A percentile compares a stretch with the other conserved stretches of the same genome.
phyloP scores from a whole-genome alignment of 2,329 filamentous ascomycete genomes.

The Fusarium vanettenii region DNA sequence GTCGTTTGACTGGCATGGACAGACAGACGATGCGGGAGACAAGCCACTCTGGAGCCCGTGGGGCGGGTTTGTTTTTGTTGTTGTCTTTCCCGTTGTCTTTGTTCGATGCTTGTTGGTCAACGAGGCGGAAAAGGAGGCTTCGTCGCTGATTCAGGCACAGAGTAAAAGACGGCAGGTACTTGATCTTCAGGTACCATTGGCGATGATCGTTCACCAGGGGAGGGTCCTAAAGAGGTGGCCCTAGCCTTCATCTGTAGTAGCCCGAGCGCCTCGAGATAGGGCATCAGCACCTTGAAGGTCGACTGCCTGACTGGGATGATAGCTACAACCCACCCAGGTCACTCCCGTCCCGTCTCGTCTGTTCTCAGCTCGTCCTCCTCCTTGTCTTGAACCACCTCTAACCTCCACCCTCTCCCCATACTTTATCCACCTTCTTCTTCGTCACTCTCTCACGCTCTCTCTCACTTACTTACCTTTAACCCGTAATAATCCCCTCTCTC shows the following conservation, averaged over 20 bases:
- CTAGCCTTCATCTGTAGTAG: constrained; percentile 10
- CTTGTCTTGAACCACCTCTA: constrained; percentile 23
- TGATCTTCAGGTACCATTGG: constrained; percentile 31
- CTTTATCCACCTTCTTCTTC: constrained; percentile 14
- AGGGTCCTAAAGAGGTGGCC: background rate
- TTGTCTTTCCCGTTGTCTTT: background rate
- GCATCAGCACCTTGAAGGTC: constrained; percentile 7
- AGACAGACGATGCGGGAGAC: background rate
- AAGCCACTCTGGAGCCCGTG: constrained; percentile 26
- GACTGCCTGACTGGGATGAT: constrained; percentile 25
- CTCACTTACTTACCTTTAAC: constrained; percentile 18
- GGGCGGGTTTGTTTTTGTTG: background rate
- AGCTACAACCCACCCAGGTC: constrained; percentile 19
- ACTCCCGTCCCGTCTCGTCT: constrained; percentile 1
- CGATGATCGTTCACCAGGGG: constrained; percentile 15
- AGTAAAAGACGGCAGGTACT: constrained; percentile 8
- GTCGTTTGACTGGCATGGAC: constrained; percentile 17
- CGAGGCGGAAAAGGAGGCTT: background rate
- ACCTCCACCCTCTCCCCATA: constrained; percentile 28
- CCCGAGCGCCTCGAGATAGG: constrained; percentile 5
- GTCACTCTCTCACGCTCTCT: constrained; percentile 24
- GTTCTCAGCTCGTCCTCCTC: constrained; percentile 4
- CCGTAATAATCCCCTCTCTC: constrained; percentile 31
- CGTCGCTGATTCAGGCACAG: constrained; percentile 8
- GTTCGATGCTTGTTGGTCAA: background rate